Percentiles rank a stretch among this genome's conserved stretches.
These are phyloP conservation scores for Tolypocladium endophyticum DNA, from an alignment of 2,329 filamentous ascomycete species.

Conservation along the genomic window DNA sequence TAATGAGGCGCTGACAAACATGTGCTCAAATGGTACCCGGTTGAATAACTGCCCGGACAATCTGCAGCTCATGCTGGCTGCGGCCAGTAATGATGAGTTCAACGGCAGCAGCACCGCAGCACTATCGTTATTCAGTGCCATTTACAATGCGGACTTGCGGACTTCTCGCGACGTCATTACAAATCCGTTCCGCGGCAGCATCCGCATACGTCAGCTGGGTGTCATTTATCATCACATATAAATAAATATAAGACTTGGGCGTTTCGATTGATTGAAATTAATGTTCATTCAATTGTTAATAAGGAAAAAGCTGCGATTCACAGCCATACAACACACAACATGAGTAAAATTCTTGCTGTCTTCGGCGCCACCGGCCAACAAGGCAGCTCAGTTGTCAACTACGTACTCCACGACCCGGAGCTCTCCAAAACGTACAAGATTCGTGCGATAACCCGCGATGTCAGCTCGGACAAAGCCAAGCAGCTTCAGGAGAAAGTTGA, in stretches of 20 bases:
- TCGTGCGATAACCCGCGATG: constrained; percentile 39
- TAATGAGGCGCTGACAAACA: no score
- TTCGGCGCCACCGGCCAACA: constrained; percentile 44
- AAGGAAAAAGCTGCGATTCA: not conserved
- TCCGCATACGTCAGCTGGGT: not conserved
- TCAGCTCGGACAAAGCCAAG: constrained; percentile 19
- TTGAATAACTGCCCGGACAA: no score
- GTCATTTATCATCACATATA: not conserved
- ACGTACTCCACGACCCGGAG: constrained; percentile 30
- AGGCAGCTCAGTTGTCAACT: constrained; percentile 34
- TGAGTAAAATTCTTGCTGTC: constrained; percentile 28
- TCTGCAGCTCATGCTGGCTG: no score
- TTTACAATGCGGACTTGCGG: not conserved
- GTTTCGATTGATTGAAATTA: not conserved
- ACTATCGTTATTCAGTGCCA: no score
- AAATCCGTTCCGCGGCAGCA: not conserved
- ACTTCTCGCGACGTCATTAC: not conserved
- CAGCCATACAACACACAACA: no score
- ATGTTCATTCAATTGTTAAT: not conserved
- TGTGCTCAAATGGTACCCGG: no score
- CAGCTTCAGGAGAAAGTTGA: constrained; percentile 18
- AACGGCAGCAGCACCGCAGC: no score
- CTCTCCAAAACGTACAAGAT: constrained; percentile 36
- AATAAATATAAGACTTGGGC: not conserved
- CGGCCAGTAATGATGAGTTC: no score